These are phyloP conservation scores for Paramarasmius palmivorus DNA, from an alignment of 1,284 basidiomycete species.

Conservation along the genomic window DNA sequence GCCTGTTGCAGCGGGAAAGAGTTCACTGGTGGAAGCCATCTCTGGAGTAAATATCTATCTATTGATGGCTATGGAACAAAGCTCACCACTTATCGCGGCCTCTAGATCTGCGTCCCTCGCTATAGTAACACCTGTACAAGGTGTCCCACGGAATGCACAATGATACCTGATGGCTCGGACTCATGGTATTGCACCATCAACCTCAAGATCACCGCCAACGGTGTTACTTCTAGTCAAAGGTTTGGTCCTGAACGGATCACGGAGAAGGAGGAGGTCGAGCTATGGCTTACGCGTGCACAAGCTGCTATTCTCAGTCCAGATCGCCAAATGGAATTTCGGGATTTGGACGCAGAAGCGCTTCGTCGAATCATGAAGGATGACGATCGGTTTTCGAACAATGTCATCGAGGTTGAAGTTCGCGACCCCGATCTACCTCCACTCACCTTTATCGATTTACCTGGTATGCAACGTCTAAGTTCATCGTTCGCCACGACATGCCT, in stretches of 20 bases:
- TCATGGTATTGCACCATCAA: conserved; percentile 55
- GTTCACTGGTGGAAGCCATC: conserved; percentile 59
- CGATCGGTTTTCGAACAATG: conserved; percentile 55
- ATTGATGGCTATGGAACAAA: background rate
- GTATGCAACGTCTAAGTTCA: conserved; percentile 22
- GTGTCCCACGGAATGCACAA: conserved; percentile 58
- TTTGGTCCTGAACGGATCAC: conserved; percentile 35
- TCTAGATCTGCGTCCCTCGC: conserved; percentile 56
- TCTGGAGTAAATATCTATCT: conserved; percentile 45
- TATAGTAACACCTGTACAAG: conserved; percentile 62
- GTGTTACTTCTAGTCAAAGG: conserved; percentile 7
- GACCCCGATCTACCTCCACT: conserved; percentile 47
- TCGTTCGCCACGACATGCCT: conserved; percentile 5
- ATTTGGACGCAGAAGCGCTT: conserved; percentile 32
- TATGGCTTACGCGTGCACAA: conserved; percentile 60
- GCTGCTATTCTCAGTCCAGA: conserved; percentile 54
- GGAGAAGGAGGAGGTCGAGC: conserved; percentile 43
- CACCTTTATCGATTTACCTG: conserved; percentile 56
- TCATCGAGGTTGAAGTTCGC: conserved; percentile 40
- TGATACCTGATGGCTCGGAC: conserved; percentile 36
- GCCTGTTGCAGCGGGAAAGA: conserved; percentile 49
- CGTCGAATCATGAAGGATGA: conserved; percentile 19
- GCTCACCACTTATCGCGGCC: conserved; percentile 4
- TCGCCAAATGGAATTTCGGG: conserved; percentile 31
- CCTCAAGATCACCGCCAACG: conserved; percentile 42